A percentile compares a stretch with the other conserved stretches of the same genome.
Evolutionary conservation across 2,329 filamentous ascomycete genomes (phyloP).

Genomic region (Talaromyces rugulosus): DNA sequence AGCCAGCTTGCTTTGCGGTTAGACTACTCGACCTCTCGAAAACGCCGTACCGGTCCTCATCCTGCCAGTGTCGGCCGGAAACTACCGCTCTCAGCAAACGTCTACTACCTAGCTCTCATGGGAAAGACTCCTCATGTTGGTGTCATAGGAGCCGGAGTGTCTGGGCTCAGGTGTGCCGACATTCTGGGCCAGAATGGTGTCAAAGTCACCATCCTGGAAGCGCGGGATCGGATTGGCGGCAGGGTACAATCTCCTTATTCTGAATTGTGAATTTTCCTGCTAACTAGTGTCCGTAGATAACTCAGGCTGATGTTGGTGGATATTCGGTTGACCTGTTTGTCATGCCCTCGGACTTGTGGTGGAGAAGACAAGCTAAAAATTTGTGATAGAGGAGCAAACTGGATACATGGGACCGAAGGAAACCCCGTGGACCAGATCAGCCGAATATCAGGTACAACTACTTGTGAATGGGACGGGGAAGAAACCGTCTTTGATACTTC

Average conservation of each 20-base stretch:
- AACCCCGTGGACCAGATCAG: slow-evolving; percentile 60
- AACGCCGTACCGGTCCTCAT: not conserved
- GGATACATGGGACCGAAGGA: slow-evolving; percentile 59
- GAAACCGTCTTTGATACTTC: slow-evolving; percentile 45
- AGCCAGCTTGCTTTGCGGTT: slow-evolving; percentile 9
- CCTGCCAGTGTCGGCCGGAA: slow-evolving; percentile 13
- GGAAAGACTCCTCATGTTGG: slow-evolving; percentile 48
- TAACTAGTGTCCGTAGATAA: slow-evolving; percentile 36
- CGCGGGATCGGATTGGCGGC: slow-evolving; percentile 50
- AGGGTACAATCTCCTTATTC: slow-evolving; percentile 39
- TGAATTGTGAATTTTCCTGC: slow-evolving; percentile 11
- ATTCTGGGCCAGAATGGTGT: slow-evolving; percentile 53
- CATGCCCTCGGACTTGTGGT: not conserved
- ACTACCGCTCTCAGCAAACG: slow-evolving; percentile 10
- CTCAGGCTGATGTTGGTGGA: slow-evolving; percentile 45
- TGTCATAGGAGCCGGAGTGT: slow-evolving; percentile 57
- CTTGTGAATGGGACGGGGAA: slow-evolving; percentile 51
- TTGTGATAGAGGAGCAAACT: slow-evolving; percentile 54
- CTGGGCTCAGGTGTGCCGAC: slow-evolving; percentile 57
- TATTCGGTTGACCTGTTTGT: slow-evolving; percentile 56
- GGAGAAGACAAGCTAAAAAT: slow-evolving; percentile 13
- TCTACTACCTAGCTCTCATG: slow-evolving; percentile 22
- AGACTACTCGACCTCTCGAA: slow-evolving; percentile 5
- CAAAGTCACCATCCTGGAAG: slow-evolving; percentile 18
- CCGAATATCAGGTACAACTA: slow-evolving; percentile 46